Evolutionary conservation across 2,329 filamentous ascomycete genomes (phyloP), one percentile per base, ranked within the genome.

Genomic region (Penicillium sp.): DNA sequence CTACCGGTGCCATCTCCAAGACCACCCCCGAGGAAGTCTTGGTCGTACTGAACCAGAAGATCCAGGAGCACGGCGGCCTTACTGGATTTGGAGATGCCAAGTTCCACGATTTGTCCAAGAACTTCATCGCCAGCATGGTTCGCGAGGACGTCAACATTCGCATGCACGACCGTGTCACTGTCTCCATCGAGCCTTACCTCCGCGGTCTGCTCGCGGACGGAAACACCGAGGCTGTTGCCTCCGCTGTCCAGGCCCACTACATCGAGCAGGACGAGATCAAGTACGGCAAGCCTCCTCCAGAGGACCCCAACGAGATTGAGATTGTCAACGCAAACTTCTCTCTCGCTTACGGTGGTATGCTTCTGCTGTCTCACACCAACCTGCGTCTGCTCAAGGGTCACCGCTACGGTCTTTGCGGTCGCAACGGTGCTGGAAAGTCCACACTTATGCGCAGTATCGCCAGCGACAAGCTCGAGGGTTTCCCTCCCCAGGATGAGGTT

Each of bases 291-390:
- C 90, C 92, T 2, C 82, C 90, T 61, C 90, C 92, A 74, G 91
- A 94, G 58, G 91, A 97, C 57, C 91, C 95, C 57, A 92, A 92
- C 56, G 94, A 99, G 77, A 82, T 88, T 21, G 94, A 97, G 76
- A 96, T 99, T 70, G 94, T 99, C 71, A 97, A 99, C 68, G 93
- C 94, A 43, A 89, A 94, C 71, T 99, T 99, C 80, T 99, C 94
- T 18, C 85, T 99, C 22, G 94, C 92, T 45, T 99, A 99, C 69
- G 94, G 94, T 72, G 94, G 94, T 68, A 97, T 97, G 92, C 85
- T 99, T 63, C 81, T 99, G 58, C 84, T 99, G 21, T 97, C 92
- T 5, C 94, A 97, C 79, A 97, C 94, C 63, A 97, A 97, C 73
- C 81, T 99, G 42, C 88, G 92, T 40, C 86, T 99, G 8, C 84